Conservation (phyloP, 148 eudicot species). For the Diospyros lotus region DNA sequence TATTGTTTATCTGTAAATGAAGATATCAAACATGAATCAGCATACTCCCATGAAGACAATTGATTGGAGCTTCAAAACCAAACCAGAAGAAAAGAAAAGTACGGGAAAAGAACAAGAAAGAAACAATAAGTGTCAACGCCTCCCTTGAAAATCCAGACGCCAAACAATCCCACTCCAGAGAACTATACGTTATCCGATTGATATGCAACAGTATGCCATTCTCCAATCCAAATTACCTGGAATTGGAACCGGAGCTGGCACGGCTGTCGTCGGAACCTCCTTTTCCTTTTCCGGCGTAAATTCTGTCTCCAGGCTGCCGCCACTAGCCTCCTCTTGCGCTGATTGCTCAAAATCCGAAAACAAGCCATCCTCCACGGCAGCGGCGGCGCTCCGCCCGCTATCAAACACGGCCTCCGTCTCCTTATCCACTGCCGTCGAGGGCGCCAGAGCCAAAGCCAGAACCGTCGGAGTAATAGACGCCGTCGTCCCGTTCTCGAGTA, state of each 20-base stretch:
- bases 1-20: constrained; percentile 38
- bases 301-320: constrained; percentile 12
- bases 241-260: constrained; percentile 49
- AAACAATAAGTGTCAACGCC: too few species aligned
- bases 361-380: constrained; percentile 54
- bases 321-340: constrained; percentile 21
- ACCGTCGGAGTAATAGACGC: neutral
- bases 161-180: neutral
- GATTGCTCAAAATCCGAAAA: constrained; percentile 62
- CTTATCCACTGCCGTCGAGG: neutral
- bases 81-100: too few species aligned
- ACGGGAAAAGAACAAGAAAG: too few species aligned
- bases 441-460: constrained; percentile 18
- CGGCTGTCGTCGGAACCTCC: constrained; percentile 20
- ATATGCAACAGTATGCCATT: too few species aligned
- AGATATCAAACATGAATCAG: neutral
- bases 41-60: neutral
- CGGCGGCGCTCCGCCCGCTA: constrained; percentile 60
- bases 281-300: constrained; percentile 9
- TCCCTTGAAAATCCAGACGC: too few species aligned
- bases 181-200: too few species aligned
- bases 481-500: constrained; percentile 37
- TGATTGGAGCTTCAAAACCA: neutral
- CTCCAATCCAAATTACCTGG: constrained; percentile 31
- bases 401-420: constrained; percentile 45